A percentile compares a stretch with the other conserved stretches of the same genome.
Conservation (phyloP, 2,329 filamentous ascomycete species). For the Emergomyces africanus region DNA sequence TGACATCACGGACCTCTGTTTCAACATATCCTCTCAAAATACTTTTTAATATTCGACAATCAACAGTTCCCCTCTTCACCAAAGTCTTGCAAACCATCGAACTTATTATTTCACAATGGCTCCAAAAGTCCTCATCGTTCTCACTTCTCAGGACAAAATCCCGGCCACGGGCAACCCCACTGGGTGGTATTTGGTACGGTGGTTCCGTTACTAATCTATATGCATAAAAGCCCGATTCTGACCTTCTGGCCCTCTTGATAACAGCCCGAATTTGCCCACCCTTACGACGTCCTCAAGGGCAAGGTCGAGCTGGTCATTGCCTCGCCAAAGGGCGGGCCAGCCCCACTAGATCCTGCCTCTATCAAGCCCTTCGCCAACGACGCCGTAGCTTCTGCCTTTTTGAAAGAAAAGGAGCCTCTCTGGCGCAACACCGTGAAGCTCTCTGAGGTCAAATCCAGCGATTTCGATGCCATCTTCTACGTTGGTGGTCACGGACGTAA, state of each 20-base stretch:
- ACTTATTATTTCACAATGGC: slow-evolving; percentile 9
- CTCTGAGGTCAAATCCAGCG: slow-evolving; percentile 41
- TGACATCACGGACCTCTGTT: background rate
- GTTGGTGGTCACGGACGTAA: slow-evolving; percentile 46
- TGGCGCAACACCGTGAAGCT: slow-evolving; percentile 54
- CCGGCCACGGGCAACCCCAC: slow-evolving; percentile 39
- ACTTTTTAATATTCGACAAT: background rate
- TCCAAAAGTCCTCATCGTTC: slow-evolving; percentile 55
- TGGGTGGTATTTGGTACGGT: slow-evolving; percentile 55
- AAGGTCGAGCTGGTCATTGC: slow-evolving; percentile 45
- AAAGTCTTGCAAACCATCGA: background rate
- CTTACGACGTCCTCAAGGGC: slow-evolving; percentile 45
- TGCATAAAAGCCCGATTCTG: background rate
- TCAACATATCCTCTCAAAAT: background rate
- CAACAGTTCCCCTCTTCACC: background rate
- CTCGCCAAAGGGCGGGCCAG: slow-evolving; percentile 49
- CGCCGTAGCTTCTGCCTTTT: slow-evolving; percentile 40
- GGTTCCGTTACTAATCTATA: background rate
- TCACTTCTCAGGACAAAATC: slow-evolving; percentile 47
- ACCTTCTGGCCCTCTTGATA: too few relatives aligned
- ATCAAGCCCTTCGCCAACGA: slow-evolving; percentile 45
- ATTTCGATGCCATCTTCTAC: slow-evolving; percentile 53
- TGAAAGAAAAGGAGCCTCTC: slow-evolving; percentile 42
- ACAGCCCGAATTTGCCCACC: slow-evolving; percentile 50
- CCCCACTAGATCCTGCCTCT: slow-evolving; percentile 48